These are phyloP conservation scores for Graphilbum sp. DNA, from an alignment of 2,329 filamentous ascomycete genomes.

Conservation along the genomic window DNA sequence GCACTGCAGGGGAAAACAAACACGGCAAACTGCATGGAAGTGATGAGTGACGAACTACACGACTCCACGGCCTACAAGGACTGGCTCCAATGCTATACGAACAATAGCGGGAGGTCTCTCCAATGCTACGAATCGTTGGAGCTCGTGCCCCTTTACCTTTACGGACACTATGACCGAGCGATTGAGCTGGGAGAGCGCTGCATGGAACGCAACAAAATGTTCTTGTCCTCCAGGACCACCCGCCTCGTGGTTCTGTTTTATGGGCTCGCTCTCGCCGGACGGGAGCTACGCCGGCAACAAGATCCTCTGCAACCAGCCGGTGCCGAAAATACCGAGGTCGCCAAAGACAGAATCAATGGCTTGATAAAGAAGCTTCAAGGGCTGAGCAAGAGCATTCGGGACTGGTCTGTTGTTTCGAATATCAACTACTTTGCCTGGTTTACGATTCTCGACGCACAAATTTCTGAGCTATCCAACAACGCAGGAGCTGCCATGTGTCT, in stretches of 20 bases:
- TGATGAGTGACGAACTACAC: slow-evolving; percentile 56
- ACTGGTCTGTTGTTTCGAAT: slow-evolving; percentile 46
- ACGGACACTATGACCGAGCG: slow-evolving; percentile 43
- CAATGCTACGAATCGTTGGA: slow-evolving; percentile 54
- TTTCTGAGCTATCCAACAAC: slow-evolving; percentile 43
- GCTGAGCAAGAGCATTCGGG: slow-evolving; percentile 43
- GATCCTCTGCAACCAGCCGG: slow-evolving; percentile 25
- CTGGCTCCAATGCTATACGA: slow-evolving; percentile 35
- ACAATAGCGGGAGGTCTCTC: slow-evolving; percentile 46
- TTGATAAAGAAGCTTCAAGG: slow-evolving; percentile 35
- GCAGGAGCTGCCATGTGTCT: slow-evolving; percentile 41
- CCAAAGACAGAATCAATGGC: slow-evolving; percentile 17
- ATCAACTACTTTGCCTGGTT: slow-evolving; percentile 60
- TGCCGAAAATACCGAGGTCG: slow-evolving; percentile 20
- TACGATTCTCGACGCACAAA: slow-evolving; percentile 49
- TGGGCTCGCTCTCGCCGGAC: slow-evolving; percentile 37
- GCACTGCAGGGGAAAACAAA: slow-evolving; percentile 62
- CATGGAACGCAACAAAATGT: slow-evolving; percentile 26
- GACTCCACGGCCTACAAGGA: slow-evolving; percentile 39
- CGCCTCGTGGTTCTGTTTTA: slow-evolving; percentile 42
- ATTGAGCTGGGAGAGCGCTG: slow-evolving; percentile 38
- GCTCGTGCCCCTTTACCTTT: slow-evolving; percentile 45
- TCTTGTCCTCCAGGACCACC: slow-evolving; percentile 46
- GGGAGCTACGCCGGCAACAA: slow-evolving; percentile 30
- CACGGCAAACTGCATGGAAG: slow-evolving; percentile 27